Evolutionary conservation across 441 rosid species (phyloP).

Genomic region (Gossypium aridum): DNA sequence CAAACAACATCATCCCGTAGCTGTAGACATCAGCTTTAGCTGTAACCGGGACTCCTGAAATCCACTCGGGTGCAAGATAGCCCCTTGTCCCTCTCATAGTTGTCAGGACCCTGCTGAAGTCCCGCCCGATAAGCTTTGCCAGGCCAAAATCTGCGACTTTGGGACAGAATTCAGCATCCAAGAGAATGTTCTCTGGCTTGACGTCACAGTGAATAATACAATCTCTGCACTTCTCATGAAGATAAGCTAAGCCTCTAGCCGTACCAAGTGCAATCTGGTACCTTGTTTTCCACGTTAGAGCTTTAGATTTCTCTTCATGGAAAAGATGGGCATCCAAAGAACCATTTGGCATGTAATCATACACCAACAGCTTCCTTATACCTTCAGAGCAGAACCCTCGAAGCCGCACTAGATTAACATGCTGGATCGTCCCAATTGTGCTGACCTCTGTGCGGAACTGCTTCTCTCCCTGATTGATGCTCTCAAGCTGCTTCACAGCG

Average conservation of each 20-base stretch:
- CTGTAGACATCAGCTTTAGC: conserved; percentile 74
- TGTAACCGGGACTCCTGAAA: conserved; percentile 73
- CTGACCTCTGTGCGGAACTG: conserved; percentile 65
- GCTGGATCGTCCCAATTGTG: conserved; percentile 54
- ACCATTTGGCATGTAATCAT: conserved; percentile 68
- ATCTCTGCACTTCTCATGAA: conserved; percentile 49
- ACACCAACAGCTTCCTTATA: conserved; percentile 42
- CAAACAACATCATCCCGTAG: conserved; percentile 72
- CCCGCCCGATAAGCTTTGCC: conserved; percentile 26
- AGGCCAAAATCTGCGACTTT: conserved; percentile 69
- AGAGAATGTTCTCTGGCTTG: conserved; percentile 37
- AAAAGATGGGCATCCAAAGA: conserved; percentile 52
- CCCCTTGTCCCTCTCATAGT: conserved; percentile 81
- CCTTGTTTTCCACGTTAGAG: conserved; percentile 28
- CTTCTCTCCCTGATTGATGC: conserved; percentile 62
- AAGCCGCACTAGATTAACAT: conserved; percentile 62
- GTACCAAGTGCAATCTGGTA: conserved; percentile 22
- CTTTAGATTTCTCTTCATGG: conserved; percentile 6
- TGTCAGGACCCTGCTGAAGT: conserved; percentile 65
- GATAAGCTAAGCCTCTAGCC: conserved; percentile 24
- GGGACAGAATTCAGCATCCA: conserved; percentile 19
- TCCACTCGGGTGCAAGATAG: conserved; percentile 77
- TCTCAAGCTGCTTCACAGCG: conserved; percentile 65
- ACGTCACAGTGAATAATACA: conserved; percentile 48
- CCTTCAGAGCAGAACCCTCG: conserved; percentile 69